phyloP scores from a whole-genome alignment of 768 basidiomycete species.

The Suillus ampliporus region DNA sequence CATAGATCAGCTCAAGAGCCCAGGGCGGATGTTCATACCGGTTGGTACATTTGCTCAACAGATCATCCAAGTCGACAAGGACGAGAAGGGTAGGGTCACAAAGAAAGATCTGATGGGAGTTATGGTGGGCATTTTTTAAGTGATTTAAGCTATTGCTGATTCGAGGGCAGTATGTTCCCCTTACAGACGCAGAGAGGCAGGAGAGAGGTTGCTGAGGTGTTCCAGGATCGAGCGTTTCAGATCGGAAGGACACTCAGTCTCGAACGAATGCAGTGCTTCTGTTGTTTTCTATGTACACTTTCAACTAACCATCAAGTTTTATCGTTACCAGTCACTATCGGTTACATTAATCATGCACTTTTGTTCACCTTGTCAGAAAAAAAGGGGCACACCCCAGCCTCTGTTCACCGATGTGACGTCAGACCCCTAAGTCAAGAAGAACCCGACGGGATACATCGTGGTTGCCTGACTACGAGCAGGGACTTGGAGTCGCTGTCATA shows the following conservation, averaged over 20 bases:
- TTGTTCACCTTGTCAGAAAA: neutral
- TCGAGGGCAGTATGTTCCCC: constrained; percentile 63
- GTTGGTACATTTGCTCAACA: constrained; percentile 68
- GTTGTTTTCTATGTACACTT: neutral
- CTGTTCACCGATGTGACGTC: neutral
- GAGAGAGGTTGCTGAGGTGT: constrained; percentile 26
- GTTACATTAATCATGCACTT: neutral
- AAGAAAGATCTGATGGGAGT: constrained; percentile 78
- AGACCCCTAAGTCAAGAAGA: too few relatives aligned
- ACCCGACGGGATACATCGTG: neutral
- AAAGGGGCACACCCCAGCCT: neutral
- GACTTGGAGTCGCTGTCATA: neutral
- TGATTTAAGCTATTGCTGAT: neutral
- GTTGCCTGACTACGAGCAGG: neutral
- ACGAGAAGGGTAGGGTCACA: constrained; percentile 66
- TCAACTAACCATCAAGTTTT: neutral
- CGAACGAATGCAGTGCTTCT: constrained; percentile 1
- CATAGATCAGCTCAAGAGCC: constrained; percentile 76
- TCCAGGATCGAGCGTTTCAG: neutral
- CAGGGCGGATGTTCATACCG: constrained; percentile 92
- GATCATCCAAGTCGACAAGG: constrained; percentile 84
- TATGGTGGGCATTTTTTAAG: constrained; percentile 54
- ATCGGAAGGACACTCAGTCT: neutral
- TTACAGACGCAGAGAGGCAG: constrained; percentile 66
- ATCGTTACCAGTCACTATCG: neutral